Evolutionary conservation across 2,329 filamentous ascomycete species (phyloP), one percentile per base, ranked within the genome.

Genomic region (Zymoseptoria pseudotritici): DNA sequence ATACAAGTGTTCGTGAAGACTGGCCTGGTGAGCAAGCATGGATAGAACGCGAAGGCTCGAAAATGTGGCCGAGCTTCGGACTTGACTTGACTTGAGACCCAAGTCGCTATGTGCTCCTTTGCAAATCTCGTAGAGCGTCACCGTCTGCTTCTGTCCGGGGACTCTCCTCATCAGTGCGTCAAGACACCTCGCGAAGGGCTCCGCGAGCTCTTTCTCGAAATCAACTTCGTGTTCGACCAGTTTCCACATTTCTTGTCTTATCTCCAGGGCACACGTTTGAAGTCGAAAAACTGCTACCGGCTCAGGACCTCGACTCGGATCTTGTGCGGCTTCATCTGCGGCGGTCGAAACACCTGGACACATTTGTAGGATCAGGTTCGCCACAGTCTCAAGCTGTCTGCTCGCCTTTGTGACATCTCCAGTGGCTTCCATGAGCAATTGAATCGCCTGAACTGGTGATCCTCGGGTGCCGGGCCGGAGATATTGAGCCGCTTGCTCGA

Each of bases 291-390:
- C 82, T 1, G 77, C 72, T 21, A 79, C 75, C 1, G 88, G 86
- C 1, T 78, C 77, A 3, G 86, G 79, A 61, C 80, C 83, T 7
- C 85, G 72, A 24, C 80, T 78, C 8, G 78, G 73, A 61, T 87
- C 82, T 3, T 74, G 68, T 0, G 84, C 84, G 1, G 78, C 65
- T 3, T 72, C 73, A 67, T 92, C 89, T 50, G 86, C 83, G 9
- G 83, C 81, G 54, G 78, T 77, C 1, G 87, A 84, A n/a, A 88
- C 77, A 66, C 83, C 87, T 1, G 89, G 88, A 26, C 86, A 83
- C 1, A 91, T 74, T 0, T 84, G 82, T 1, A 91, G 75, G 0
- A 91, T 75, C 2, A 80, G 79, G 65, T 89, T 86, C 0, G 86
- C 85, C 1, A 91, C 70, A 0, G 79, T 80, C 55, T 90, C 87